Conservation (phyloP, 805 yeast genomes). For the Sugiyamaella boreocaroliniensis region DNA sequence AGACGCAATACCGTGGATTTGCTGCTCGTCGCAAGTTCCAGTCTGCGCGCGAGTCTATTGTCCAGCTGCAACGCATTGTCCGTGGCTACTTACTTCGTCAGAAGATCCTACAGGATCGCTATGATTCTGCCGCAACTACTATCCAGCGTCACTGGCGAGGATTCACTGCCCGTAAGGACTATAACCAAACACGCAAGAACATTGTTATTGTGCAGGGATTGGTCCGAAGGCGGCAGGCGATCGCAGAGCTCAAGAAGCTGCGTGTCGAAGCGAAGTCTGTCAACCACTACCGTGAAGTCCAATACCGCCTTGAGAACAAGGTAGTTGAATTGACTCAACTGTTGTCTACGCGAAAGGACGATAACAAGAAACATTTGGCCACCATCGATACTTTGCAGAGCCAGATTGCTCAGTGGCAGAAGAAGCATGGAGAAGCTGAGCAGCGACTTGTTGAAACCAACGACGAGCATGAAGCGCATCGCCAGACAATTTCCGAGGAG, state of each 20-base stretch:
- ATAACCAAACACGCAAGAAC: constrained; percentile 42
- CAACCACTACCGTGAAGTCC: constrained; percentile 81
- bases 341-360: constrained; percentile 70
- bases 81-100: constrained; percentile 48
- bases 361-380: constrained; percentile 62
- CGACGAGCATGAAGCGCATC: constrained; percentile 23
- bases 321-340: constrained; percentile 93
- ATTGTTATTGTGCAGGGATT: constrained; percentile 70
- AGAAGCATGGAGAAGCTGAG: constrained; percentile 23
- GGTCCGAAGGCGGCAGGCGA: constrained; percentile 70
- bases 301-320: constrained; percentile 90
- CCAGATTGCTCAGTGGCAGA: constrained; percentile 27
- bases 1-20: constrained; percentile 47
- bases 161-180: constrained; percentile 49
- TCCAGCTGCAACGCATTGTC: constrained; percentile 50
- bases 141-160: constrained; percentile 77
- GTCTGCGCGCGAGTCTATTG: constrained; percentile 46
- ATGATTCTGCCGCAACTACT: constrained; percentile 55
- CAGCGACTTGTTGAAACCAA: constrained; percentile 24
- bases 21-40: constrained; percentile 46
- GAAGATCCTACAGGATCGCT: constrained; percentile 43
- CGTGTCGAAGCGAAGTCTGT: constrained; percentile 90
- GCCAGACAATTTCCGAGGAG: constrained; percentile 14
- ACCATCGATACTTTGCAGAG: constrained; percentile 44
- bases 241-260: constrained; percentile 51